Evolutionary conservation across 148 eudicot species (phyloP), one percentile per base, ranked within the genome.

Genomic region (Silene latifolia): DNA sequence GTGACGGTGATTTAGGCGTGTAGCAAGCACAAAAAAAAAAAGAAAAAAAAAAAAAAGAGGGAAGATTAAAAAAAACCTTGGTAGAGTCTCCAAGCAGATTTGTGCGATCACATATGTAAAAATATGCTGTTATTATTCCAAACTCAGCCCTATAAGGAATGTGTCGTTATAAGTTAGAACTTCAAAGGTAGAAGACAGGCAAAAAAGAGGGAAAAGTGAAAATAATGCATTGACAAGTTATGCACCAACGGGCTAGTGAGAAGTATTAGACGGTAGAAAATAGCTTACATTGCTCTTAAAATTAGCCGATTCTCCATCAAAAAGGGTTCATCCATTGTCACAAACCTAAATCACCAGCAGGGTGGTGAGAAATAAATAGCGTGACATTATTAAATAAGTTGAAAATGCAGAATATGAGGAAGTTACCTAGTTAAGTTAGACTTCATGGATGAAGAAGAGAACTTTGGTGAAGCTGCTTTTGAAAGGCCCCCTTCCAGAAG

Each of bases 401-500:
- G 46, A 65, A 35, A 18, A 47, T 44, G 20, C 66, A 72, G 76
- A 76, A 14, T 10, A 71, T 63, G 53, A 72, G 77, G 58, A 80
- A 84, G 74, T 29, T 72, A 90, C 99, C 99, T 88, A 24, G 89
- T 79, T 75, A 95, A 63, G 84, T 89, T 95, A 70, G 90, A 82
- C 82, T 89, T 95, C 68, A 90, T 79, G 65, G 89, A 85, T 18
- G 80, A 81, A 85, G 77, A 20, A 73, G 87, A 61, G 69, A 81
- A 79, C 83, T 92, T 89, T 18, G 80, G 72, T n/a, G 94, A 86
- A 62, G 88, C 82, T 78, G 99, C 85, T 81, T 85, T 92, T 72
- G 92, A 51, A 74, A 95, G 90, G 63, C 98, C 99, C 48, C 99
- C 97, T 88, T 95, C 99, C 80, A 95, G 82, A 80, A 95, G 82